Conservation (phyloP, 78 protist species). For the Dictyostelium brefeldianum region DNA sequence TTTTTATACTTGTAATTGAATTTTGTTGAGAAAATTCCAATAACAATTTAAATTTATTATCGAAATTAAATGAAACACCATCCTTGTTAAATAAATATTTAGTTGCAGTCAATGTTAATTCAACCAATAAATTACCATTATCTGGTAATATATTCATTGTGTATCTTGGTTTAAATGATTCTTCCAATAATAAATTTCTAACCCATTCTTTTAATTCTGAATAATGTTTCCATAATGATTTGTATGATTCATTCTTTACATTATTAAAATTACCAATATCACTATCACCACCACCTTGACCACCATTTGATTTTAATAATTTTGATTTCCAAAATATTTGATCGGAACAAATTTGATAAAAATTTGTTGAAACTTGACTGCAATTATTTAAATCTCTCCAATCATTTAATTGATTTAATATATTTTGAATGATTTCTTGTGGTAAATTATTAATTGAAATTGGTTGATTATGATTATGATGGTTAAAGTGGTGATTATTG, state of each 20-base stretch:
- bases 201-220: constrained; percentile 40
- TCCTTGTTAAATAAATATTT: constrained; percentile 75
- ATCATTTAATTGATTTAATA: constrained; percentile 27
- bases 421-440: constrained; percentile 49
- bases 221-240: constrained; percentile 34
- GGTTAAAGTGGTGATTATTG: neutral
- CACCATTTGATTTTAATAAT: neutral
- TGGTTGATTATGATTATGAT: neutral
- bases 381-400: constrained; percentile 33
- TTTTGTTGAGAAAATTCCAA: constrained; percentile 44
- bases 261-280: constrained; percentile 3
- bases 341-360: constrained; percentile 34
- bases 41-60: constrained; percentile 50
- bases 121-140: constrained; percentile 25
- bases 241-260: neutral
- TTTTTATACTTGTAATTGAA: constrained; percentile 6
- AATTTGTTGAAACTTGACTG: neutral
- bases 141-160: neutral
- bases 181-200: constrained; percentile 49
- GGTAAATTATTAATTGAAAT: constrained; percentile 38
- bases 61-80: constrained; percentile 65
- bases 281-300: neutral
- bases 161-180: constrained; percentile 68
- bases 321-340: constrained; percentile 70
- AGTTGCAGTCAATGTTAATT: constrained; percentile 34